phyloP scores from a whole-genome alignment of 306 rosid genomes.

The Fragaria nilgerrensis region DNA sequence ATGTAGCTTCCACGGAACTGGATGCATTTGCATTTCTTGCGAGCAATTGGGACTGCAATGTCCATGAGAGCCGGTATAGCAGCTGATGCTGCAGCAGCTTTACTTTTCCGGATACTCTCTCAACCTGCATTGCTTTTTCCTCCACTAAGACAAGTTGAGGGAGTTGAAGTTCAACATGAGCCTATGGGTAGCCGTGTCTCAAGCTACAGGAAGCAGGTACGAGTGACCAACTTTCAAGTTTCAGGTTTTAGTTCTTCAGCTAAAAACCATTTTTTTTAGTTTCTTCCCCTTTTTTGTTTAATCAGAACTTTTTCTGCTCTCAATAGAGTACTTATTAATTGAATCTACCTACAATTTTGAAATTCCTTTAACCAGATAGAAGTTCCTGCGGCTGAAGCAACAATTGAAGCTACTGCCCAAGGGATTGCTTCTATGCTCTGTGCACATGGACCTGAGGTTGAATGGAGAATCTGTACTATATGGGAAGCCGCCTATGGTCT shows the following conservation, averaged over 20 bases:
- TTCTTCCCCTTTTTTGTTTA: background rate
- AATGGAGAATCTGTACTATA: slow-evolving; percentile 98
- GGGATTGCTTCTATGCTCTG: slow-evolving; percentile 98
- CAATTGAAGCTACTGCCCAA: slow-evolving; percentile 97
- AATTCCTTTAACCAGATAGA: slow-evolving; percentile 60
- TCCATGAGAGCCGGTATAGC: slow-evolving; percentile 97
- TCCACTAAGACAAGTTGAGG: slow-evolving; percentile 91
- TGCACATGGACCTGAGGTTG: slow-evolving; percentile 99
- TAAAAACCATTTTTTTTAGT: background rate
- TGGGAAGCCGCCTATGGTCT: slow-evolving; percentile 99
- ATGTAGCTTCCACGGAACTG: slow-evolving; percentile 96
- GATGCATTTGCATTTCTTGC: slow-evolving; percentile 99
- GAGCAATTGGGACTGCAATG: slow-evolving; percentile 99
- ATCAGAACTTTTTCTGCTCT: background rate
- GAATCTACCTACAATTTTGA: background rate
- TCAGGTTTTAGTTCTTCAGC: background rate
- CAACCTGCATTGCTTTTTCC: slow-evolving; percentile 98
- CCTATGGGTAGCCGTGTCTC: slow-evolving; percentile 75
- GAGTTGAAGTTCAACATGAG: slow-evolving; percentile 78
- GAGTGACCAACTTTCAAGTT: background rate
- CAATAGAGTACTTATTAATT: background rate
- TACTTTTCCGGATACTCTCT: slow-evolving; percentile 91
- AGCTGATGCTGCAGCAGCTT: slow-evolving; percentile 98
- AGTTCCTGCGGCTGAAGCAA: slow-evolving; percentile 90
- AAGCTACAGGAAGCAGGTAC: slow-evolving; percentile 85